Base-by-base conservation (phyloP, 2,329 filamentous ascomycete species). In the Colletotrichum sp. region DNA sequence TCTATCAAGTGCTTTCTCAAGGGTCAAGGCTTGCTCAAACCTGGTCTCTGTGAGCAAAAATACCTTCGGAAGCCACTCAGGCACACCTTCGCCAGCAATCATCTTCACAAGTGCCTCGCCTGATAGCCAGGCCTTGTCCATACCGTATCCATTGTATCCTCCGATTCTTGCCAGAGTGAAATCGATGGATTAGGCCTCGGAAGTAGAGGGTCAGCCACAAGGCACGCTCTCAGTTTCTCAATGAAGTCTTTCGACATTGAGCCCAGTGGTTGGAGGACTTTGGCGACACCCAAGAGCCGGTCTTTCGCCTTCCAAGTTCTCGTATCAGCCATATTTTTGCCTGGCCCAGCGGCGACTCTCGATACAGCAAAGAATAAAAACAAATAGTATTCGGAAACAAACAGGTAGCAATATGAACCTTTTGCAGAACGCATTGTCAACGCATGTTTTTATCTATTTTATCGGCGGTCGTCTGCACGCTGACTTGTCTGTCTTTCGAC, bases 71-170 rank as follows among this genome's bases (percentile, higher is more conserved):
- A 64, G 34, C 60, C 60, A 64, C 15, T 27, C 60, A 30, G 60
- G 28, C 25, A 64, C 60, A 32, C 28, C 60, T 32, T 64, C 60
- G 19, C 60, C 60, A 32, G 60, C 60, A 34, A 64, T 36, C 60
- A 64, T 64, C 11, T 30, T 22, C 22, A 32, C 60, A 12, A 64
- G 28, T 32, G 60, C 60, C 60, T 64, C 15, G 22, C 60, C 60
- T 34, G 60, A 22, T 22, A 64, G 5, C 60, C 60, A 64, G 22
- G 60, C 19, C 1, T 64, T 64, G 60, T 36, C 60, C 60, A 64
- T 64, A 16, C 60, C 60, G 60, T 64, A 64, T 22, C 60, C 60
- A 4, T 48, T 48, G 8, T 48, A 48, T 12, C 44, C 44, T 48
- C 19, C 44, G n/a, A 19, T 12, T 48, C 44, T 48, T 48, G 44